Conservation (phyloP, 305 asterid genomes). For the Rubia peregrina region DNA sequence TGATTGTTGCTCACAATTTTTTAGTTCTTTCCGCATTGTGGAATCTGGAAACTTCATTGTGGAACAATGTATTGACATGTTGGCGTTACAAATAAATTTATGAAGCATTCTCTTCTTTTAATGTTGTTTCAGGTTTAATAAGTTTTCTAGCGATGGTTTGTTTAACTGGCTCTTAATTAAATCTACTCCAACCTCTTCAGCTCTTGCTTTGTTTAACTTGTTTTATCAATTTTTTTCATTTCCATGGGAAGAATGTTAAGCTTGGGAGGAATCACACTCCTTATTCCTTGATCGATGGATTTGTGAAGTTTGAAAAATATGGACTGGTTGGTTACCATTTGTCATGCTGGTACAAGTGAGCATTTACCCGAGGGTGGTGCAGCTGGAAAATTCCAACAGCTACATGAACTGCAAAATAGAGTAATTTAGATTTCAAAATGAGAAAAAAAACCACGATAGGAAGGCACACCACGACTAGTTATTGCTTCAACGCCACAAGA, state of each 20-base stretch:
- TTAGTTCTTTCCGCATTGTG: no score
- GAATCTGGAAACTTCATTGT: no score
- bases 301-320: constrained; percentile 70
- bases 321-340: constrained; percentile 27
- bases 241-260: constrained; percentile 89
- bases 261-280: constrained; percentile 62
- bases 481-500: constrained; percentile 55
- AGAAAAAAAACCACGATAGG: constrained; percentile 58
- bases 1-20: no score
- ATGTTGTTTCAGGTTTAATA: no score
- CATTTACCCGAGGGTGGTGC: constrained; percentile 62
- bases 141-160: no score
- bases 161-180: no score
- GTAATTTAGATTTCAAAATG: constrained; percentile 77
- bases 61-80: no score
- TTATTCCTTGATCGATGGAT: constrained; percentile 73
- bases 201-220: background rate
- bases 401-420: constrained; percentile 68
- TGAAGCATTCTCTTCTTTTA: no score
- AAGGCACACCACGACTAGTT: constrained; percentile 53
- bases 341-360: constrained; percentile 39
- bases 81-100: no score
- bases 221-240: constrained; percentile 34
- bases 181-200: background rate
- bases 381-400: constrained; percentile 81